Evolutionary conservation across 2,329 filamentous ascomycete genomes (phyloP).

Genomic region (Hansfordia pulvinata): DNA sequence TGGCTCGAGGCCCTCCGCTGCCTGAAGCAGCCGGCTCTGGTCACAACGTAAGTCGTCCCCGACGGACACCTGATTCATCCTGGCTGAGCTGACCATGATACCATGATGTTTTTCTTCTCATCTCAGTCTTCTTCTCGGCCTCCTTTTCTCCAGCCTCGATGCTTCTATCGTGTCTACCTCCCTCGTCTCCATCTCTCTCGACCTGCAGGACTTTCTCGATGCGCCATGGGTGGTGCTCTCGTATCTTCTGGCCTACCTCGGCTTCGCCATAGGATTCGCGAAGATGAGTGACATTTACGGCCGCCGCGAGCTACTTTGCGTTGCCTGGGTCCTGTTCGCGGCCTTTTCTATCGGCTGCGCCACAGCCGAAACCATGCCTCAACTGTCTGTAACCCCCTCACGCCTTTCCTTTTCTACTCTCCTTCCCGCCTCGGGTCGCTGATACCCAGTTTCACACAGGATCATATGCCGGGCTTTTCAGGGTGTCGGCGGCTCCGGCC

Average conservation of each 20-base stretch:
- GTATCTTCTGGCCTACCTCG: conserved; percentile 44
- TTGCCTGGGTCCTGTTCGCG: conserved; percentile 40
- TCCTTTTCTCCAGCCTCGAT: conserved; percentile 43
- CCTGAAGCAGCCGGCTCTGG: conserved; percentile 17
- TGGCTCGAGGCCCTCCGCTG: conserved; percentile 5
- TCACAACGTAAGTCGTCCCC: conserved; percentile 18
- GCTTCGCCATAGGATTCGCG: conserved; percentile 43
- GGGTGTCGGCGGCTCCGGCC: conserved; percentile 45
- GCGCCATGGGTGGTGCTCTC: conserved; percentile 41
- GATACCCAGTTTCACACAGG: conserved; percentile 17
- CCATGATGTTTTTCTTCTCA: too few relatives aligned
- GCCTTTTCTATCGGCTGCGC: conserved; percentile 41
- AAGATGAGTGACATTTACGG: conserved; percentile 47
- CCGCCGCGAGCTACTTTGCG: conserved; percentile 31
- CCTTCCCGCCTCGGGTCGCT: not conserved
- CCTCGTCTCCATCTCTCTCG: conserved; percentile 39
- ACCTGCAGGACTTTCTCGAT: conserved; percentile 34
- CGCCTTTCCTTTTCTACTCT: too few relatives aligned
- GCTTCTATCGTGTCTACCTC: conserved; percentile 45
- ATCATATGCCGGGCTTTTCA: conserved; percentile 46
- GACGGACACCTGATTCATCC: conserved; percentile 13
- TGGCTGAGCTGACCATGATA: conserved; percentile 5
- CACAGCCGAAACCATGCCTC: conserved; percentile 32
- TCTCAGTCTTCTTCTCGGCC: conserved; percentile 32
- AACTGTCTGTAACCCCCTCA: conserved; percentile 25